Evolutionary conservation across 2,329 filamentous ascomycete genomes (phyloP), one percentile per base, ranked within the genome.

Genomic region (Amesomyces nigricolor): DNA sequence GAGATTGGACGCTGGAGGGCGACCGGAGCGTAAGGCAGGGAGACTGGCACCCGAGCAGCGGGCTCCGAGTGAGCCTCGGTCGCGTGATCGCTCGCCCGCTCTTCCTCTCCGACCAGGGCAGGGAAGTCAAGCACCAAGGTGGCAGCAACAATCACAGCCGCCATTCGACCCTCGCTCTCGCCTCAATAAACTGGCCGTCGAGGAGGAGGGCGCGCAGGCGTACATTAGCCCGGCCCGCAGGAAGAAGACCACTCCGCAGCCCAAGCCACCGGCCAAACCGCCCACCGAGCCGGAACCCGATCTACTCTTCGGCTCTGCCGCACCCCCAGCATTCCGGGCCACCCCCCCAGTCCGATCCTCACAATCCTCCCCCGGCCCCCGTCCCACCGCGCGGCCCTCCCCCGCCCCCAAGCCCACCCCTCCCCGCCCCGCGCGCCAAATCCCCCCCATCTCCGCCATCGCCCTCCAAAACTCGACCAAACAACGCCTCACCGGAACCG

Each of bases 211-310:
- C 47, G 80, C 88, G 13, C 85, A 95, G 63, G 88, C 86, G 30
- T 96, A 97, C 68, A 79, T 96, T 54, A 96, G 91, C 67, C 89
- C 91, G 47, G 88, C 88, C 19, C 81, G 91, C 62, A 82, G 91
- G 65, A 92, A 86, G 70, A 89, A 86, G 69, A 71, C 82, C 2
- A 77, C 79, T 9, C 79, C 76, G 26, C 75, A 77, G 47, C 72
- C 75, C 43, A 70, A 74, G 10, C 66, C 72, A 7, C 72, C 76
- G 57, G 68, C 72, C 2, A 79, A 85, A 58, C 73, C 78, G 2
- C 51, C 51, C 2, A 22, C 71, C 10, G 71, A 76, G 55, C 69
- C 72, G 1, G 80, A 86, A 59, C 74, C 79, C 2, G 86, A 91
- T 67, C 73, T 91, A 22, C 79, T 94, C 5, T 85, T 87, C 55